Evolutionary conservation across 2,329 filamentous ascomycete species (phyloP).

Genomic region (Trichoderma sp.): DNA sequence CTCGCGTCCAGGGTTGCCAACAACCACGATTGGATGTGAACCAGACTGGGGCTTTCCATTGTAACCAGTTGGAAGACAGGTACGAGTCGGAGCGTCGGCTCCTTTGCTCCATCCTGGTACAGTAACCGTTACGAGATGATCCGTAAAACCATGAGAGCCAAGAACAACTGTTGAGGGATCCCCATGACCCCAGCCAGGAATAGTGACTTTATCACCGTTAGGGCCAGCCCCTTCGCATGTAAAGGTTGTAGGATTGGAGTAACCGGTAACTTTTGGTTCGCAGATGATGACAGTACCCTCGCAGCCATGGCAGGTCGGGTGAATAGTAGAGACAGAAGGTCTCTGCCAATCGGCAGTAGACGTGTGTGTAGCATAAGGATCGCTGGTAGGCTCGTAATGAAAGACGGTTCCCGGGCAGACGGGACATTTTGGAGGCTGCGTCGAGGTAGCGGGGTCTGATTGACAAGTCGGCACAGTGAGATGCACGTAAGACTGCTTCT

Average conservation of each 20-base stretch:
- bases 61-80: conserved; percentile 32
- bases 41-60: conserved; percentile 31
- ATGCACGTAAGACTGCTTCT: conserved; percentile 23
- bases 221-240: conserved; percentile 26
- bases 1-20: conserved; percentile 24
- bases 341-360: conserved; percentile 26
- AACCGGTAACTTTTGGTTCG: conserved; percentile 30
- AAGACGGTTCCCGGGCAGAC: conserved; percentile 36
- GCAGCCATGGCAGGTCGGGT: conserved; percentile 33
- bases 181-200: conserved; percentile 27
- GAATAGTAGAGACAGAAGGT: conserved; percentile 34
- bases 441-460: conserved; percentile 31
- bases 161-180: conserved; percentile 31
- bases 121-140: conserved; percentile 30
- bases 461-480: conserved; percentile 35
- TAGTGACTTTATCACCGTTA: conserved; percentile 26
- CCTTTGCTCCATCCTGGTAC: conserved; percentile 24
- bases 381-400: conserved; percentile 35
- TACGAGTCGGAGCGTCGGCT: conserved; percentile 25
- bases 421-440: conserved; percentile 32
- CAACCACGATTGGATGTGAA: conserved; percentile 28
- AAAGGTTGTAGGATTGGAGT: conserved; percentile 18
- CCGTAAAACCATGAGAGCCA: conserved; percentile 29
- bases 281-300: conserved; percentile 36
- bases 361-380: conserved; percentile 35